Evolutionary conservation across 495 filamentous ascomycete genomes (phyloP).

Genomic region (Lichenothelia convexa): DNA sequence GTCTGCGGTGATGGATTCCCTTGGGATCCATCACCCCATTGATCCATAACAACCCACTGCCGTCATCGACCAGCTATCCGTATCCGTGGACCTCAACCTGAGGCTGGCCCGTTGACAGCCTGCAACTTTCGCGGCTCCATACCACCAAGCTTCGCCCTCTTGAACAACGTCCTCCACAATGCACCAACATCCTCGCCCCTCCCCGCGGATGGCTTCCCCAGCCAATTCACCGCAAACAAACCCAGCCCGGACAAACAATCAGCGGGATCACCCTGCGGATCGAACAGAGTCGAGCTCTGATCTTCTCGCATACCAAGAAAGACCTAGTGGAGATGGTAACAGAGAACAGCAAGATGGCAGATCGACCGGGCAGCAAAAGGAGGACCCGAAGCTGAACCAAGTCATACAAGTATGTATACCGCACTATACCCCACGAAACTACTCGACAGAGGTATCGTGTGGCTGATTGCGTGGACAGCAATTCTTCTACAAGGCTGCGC

Average conservation of each 20-base stretch:
- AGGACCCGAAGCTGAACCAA: constrained; percentile 52
- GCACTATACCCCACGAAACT: not conserved
- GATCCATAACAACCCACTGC: not conserved
- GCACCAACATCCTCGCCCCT: constrained; percentile 70
- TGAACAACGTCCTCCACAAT: constrained; percentile 24
- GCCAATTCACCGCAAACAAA: constrained; percentile 48
- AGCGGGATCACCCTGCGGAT: constrained; percentile 33
- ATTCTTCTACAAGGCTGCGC: constrained; percentile 74
- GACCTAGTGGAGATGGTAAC: constrained; percentile 4
- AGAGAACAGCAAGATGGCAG: constrained; percentile 2
- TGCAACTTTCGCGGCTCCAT: not conserved
- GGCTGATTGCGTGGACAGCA: constrained; percentile 35
- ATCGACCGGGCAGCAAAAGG: constrained; percentile 5
- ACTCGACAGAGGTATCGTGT: not conserved
- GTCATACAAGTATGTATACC: constrained; percentile 59
- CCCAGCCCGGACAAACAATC: constrained; percentile 50
- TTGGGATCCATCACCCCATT: too few relatives aligned
- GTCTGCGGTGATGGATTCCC: too few relatives aligned
- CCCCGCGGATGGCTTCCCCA: constrained; percentile 44
- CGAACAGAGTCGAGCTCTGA: constrained; percentile 10
- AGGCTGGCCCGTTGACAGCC: not conserved
- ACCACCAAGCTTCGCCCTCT: not conserved
- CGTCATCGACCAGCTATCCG: not conserved
- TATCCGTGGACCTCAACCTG: too few relatives aligned
- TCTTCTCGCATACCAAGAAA: constrained; percentile 10